Evolutionary conservation across 2,329 filamentous ascomycete species (phyloP).

Genomic region (Diaporthe batatas): DNA sequence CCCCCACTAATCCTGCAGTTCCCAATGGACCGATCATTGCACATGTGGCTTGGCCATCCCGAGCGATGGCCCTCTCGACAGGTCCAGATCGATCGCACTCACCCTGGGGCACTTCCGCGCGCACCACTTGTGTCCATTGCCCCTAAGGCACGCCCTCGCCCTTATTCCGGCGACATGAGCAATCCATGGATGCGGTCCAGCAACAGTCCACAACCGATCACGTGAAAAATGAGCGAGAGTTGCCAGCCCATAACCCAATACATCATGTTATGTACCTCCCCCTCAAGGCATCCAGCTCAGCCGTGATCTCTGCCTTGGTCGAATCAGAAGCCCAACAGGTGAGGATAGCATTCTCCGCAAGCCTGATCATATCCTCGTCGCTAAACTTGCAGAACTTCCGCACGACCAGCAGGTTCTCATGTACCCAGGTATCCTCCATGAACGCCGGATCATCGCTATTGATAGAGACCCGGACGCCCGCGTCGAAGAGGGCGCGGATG

Average conservation of each 20-base stretch:
- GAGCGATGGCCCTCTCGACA: conserved; percentile 40
- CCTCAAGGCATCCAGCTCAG: not conserved
- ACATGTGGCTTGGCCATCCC: conserved; percentile 40
- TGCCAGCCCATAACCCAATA: not conserved
- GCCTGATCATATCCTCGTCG: conserved; percentile 56
- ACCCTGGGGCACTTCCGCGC: no score
- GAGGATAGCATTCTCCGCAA: conserved; percentile 58
- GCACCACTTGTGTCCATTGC: no score
- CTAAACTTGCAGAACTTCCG: conserved; percentile 56
- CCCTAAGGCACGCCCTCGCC: not conserved
- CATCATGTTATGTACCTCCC: not conserved
- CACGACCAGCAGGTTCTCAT: conserved; percentile 60
- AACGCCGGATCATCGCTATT: conserved; percentile 64
- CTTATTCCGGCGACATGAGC: conserved; percentile 24
- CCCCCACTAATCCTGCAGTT: not conserved
- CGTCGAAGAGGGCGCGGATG: conserved; percentile 57
- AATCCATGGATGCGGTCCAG: conserved; percentile 27
- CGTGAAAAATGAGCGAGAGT: not conserved
- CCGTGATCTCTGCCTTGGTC: conserved; percentile 50
- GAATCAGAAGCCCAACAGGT: conserved; percentile 60
- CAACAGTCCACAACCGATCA: conserved; percentile 32
- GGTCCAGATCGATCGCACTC: conserved; percentile 43
- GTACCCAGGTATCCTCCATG: conserved; percentile 64
- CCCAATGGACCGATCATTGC: conserved; percentile 35
- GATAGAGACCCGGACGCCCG: conserved; percentile 60